Evolutionary conservation across 2,329 filamentous ascomycete genomes (phyloP).

Genomic region (Aspergillus pseudonomiae): DNA sequence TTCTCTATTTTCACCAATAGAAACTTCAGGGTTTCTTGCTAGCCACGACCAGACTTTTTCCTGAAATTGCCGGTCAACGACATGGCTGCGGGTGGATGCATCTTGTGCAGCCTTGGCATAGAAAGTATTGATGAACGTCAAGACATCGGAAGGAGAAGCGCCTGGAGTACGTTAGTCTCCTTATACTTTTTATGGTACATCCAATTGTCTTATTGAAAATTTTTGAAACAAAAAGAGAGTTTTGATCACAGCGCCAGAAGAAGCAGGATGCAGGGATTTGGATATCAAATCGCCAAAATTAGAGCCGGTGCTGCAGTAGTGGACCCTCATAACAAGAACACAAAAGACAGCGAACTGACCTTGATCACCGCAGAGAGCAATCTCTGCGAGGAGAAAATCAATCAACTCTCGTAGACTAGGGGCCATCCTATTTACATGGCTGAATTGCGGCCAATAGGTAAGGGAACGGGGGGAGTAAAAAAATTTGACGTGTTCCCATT

Average conservation of each 20-base stretch:
- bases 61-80: constrained; percentile 55
- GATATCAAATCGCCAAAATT: not conserved
- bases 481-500: not conserved
- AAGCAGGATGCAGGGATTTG: constrained; percentile 10
- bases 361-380: constrained; percentile 61
- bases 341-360: constrained; percentile 41
- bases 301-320: not conserved
- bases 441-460: constrained; percentile 2
- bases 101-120: constrained; percentile 33
- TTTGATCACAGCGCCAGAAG: not conserved
- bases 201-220: not conserved
- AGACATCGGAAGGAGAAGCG: constrained; percentile 39
- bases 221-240: not conserved
- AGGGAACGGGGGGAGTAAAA: constrained; percentile 9
- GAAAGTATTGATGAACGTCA: constrained; percentile 39
- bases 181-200: not conserved
- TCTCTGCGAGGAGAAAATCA: constrained; percentile 60
- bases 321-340: constrained; percentile 20
- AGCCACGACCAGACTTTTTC: constrained; percentile 63
- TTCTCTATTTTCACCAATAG: constrained; percentile 48
- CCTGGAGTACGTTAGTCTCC: constrained; percentile 34
- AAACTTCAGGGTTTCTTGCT: constrained; percentile 58
- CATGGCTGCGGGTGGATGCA: constrained; percentile 23
- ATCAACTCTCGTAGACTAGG: constrained; percentile 60
- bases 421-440: constrained; percentile 42